phyloP scores from a whole-genome alignment of 768 basidiomycete species.

The Kwoniella sp. region DNA sequence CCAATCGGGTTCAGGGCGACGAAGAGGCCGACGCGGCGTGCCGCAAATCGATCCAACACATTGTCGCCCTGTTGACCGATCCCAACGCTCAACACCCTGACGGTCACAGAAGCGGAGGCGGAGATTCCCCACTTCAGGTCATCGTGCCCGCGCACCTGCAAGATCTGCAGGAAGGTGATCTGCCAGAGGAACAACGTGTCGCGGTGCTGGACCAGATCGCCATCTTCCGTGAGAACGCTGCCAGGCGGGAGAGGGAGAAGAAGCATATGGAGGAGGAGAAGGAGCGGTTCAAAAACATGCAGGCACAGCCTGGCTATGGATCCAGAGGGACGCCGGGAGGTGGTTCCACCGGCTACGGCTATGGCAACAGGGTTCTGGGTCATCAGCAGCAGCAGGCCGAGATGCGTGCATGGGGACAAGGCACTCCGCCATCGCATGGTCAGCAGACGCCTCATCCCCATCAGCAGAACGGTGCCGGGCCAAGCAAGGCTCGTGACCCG shows the following conservation, averaged over 20 bases:
- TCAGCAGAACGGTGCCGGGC: slow-evolving; percentile 19
- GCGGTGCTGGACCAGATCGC: slow-evolving; percentile 95
- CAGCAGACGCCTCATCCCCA: slow-evolving; percentile 13
- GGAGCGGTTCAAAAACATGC: slow-evolving; percentile 36
- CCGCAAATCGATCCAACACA: slow-evolving; percentile 55
- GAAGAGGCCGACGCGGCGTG: slow-evolving; percentile 63
- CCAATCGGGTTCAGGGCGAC: slow-evolving; percentile 58
- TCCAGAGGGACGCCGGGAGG: slow-evolving; percentile 9
- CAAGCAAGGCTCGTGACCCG: slow-evolving; percentile 56
- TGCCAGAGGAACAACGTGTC: slow-evolving; percentile 86
- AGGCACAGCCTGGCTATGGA: slow-evolving; percentile 52
- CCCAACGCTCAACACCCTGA: slow-evolving; percentile 72
- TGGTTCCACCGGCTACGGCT: slow-evolving; percentile 26
- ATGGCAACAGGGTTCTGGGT: slow-evolving; percentile 64
- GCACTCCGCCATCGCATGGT: slow-evolving; percentile 26
- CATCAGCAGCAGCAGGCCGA: slow-evolving; percentile 47
- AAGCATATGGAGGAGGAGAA: slow-evolving; percentile 54
- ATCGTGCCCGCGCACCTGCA: slow-evolving; percentile 88
- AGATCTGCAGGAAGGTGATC: slow-evolving; percentile 91
- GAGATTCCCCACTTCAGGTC: slow-evolving; percentile 32
- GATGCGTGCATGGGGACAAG: slow-evolving; percentile 15
- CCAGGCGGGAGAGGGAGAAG: slow-evolving; percentile 85
- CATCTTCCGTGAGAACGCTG: slow-evolving; percentile 88
- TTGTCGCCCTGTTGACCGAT: slow-evolving; percentile 64
- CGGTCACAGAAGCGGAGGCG: slow-evolving; percentile 6